Base-by-base conservation (phyloP, 1,284 basidiomycete genomes). In the Boletus mariae region DNA sequence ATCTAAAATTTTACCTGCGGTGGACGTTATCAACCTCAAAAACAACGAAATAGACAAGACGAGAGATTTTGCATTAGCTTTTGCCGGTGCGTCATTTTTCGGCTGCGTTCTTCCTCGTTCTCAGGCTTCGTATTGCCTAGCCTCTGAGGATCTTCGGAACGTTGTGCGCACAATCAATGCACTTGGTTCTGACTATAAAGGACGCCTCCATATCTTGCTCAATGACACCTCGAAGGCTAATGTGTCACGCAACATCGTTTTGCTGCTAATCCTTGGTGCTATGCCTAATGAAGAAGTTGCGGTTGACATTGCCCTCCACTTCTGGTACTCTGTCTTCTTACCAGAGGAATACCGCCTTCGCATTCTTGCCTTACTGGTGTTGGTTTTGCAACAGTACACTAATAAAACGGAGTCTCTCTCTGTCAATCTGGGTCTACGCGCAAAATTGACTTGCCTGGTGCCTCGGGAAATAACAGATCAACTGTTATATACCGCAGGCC, bases 11-110 rank as follows among this genome's bases (percentile, higher is more conserved):
- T 11, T 54, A 2, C 62, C 54, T 8, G 65, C 65, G 13, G 40
- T 56, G 65, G 75, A 75, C 5, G 71, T 75, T n/a, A 66, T 76
- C 13, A 75, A 77, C 54, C 61, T 77, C 20, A 67, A 73, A 31
- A 64, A 74, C 40, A 64, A 75, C 9, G 54, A 76, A 29, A 61
- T 49, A 11, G 55, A 63, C n/a, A 73, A 64, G 29, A 58, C 72
- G 15, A 77, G 73, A 47, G 56, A 57, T 31, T 63, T 76, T 10
- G 73, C 75, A 0, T 23, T 55, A 9, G 62, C 72, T 26, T 76
- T 72, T 49, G 59, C 59, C 2, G 75, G 75, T 42, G 50, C 58
- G 63, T 53, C 11, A 23, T 25, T 11, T 45, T 67, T 13, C 51
- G 3, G 56, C 12, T 9, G 25, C 7, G 8, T 17, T 32, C 23